Evolutionary conservation across 2,329 filamentous ascomycete genomes (phyloP), one percentile per base, ranked within the genome.

Genomic region (Ophiostoma ulmi): DNA sequence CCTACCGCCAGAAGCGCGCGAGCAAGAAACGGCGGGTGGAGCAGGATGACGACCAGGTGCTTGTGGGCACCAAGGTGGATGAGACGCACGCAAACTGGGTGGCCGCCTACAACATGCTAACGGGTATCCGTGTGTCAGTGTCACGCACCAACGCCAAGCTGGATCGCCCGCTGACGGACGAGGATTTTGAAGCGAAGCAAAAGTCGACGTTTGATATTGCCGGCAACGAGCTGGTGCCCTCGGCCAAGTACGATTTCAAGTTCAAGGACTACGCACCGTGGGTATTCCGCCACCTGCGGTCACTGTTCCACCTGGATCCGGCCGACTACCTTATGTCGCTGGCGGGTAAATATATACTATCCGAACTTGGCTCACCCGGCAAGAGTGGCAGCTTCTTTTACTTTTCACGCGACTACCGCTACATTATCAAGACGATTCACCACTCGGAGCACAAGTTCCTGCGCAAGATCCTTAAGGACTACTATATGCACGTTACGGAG

Each of bases 211-310:
- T 99, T 84, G 95, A 98, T 81, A 96, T 98, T 78, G 96, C 94
- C 74, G 95, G 95, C 74, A 97, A 97, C 79, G 95, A 99, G 83
- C 84, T 99, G 79, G 97, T 97, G 5, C 95, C 95, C 31, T 97
- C 94, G 73, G 94, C 95, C 75, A 98, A 99, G 81, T 99, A 99
- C 83, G 95, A 99, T 82, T 99, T 99, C 88, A 99, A 99, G 81
- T 99, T 99, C 86, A 99, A 99, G 83, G 95, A 99, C 82, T 99
- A 99, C 80, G 94, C 94, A n/a, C 95, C 95, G 71, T 98, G 94
- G 94, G 95, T 99, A 72, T 99, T 99, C 81, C 92, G 95, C 77
- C 92, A 93, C 80, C 86, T 99, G 63, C 91, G 95, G 75, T 84
- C 88, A 67, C 91, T 90, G 73, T 99, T 99, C 83, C 89, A 91